Evolutionary conservation across 2,329 filamentous ascomycete species (phyloP), one percentile per base, ranked within the genome.

Genomic region (Colletotrichum sp.): DNA sequence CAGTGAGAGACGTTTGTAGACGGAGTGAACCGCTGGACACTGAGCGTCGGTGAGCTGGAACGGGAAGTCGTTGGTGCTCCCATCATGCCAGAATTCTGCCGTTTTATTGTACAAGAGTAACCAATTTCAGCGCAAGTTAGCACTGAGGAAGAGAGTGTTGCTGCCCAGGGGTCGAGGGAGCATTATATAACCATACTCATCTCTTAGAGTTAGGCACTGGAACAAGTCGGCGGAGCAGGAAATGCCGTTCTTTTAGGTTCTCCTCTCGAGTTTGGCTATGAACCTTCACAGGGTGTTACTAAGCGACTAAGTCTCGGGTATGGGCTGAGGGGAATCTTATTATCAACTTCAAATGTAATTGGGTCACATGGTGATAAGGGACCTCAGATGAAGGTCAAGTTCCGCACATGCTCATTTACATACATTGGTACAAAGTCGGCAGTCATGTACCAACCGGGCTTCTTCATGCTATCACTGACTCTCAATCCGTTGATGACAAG

Each of bases 401-500:
- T 69, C 8, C 61, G 24, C 3, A 79, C 78, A 64, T 80, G 78
- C 74, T 80, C 78, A 55, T 80, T 80, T 18, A 66, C 74, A 52
- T 61, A 70, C 74, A 77, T 60, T 1, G 71, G 71, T 24, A 77
- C 69, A 10, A 66, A 74, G 48, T 77, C 74, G 14, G 74, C 16
- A 12, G 57, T 48, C 28, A 64, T 32, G 60, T 65, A 76, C 74
- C 74, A 77, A 6, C 72, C 72, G 3, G 73, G 75, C 75, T 77
- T 71, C 26, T 68, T 55, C 65, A 77, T 77, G 7, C n/a, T 32
- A 3, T 81, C 79, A 28, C 71, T 75, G 10, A 83, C 78, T 14
- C 73, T 28, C 77, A 72, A 68, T 2, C 77, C 79, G 61, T 80
- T 79, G 24, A 83, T 77, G 3, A 32, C 71, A n/a, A 81, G 69